Conservation (phyloP, 176 grass and related monocot genomes). For the Lolium perenne region DNA sequence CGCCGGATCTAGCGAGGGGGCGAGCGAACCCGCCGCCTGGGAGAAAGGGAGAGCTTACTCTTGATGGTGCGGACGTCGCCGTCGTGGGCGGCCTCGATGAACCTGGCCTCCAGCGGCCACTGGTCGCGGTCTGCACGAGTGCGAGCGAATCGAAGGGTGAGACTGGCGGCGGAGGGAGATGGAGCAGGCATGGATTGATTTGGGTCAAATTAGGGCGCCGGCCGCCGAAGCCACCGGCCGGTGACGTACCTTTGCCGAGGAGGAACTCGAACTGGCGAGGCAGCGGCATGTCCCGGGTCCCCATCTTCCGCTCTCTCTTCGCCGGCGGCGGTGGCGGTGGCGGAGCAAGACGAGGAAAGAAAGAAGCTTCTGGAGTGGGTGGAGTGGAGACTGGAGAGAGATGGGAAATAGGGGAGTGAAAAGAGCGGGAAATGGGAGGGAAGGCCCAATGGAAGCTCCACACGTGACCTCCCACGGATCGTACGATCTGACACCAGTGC, state of each 20-base stretch:
- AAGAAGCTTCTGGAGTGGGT: not conserved
- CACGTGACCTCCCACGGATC: too few species aligned
- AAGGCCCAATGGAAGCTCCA: not conserved
- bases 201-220: not conserved
- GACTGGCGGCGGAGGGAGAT: not conserved
- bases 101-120: conserved; percentile 8
- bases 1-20: not conserved
- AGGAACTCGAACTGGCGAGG: not conserved
- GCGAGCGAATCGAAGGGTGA: not conserved
- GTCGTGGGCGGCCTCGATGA: conserved; percentile 30
- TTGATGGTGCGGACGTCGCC: conserved; percentile 33
- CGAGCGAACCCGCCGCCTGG: too few species aligned
- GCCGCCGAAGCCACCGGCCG: not conserved
- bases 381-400: not conserved
- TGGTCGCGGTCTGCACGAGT: not conserved
- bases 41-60: not conserved
- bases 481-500: too few species aligned
- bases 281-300: not conserved
- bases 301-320: not conserved
- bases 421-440: conserved; percentile 2
- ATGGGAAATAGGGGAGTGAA: not conserved
- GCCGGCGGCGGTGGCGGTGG: not conserved
- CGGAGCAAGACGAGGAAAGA: not conserved
- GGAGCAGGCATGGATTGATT: not conserved
- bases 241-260: conserved; percentile 21